phyloP scores from a whole-genome alignment of 371 early-diverging fungal genomes.

The Apophysomyces elegans region DNA sequence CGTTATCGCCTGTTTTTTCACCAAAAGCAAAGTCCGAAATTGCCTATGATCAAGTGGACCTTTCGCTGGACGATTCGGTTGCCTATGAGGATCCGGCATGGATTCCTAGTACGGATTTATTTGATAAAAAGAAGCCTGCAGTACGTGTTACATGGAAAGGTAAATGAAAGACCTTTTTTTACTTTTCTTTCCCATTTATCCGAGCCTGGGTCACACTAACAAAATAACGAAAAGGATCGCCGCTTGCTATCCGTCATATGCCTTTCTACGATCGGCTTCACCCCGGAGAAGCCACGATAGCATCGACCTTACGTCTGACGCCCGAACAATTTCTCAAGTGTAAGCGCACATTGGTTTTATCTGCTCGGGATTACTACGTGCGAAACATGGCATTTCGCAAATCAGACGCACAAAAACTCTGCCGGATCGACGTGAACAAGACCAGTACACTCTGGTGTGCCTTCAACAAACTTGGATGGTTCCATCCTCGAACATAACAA shows the following conservation, averaged over 20 bases:
- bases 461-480: conserved; percentile 41
- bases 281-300: conserved; percentile 58
- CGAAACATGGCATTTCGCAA: conserved; percentile 38
- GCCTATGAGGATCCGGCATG: conserved; percentile 4
- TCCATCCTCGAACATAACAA: conserved; percentile 7
- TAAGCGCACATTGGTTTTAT: conserved; percentile 37
- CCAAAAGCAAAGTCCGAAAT: background rate
- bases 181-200: conserved; percentile 3
- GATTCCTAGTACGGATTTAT: background rate
- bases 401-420: conserved; percentile 43
- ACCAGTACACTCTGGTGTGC: conserved; percentile 43
- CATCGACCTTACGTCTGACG: conserved; percentile 64
- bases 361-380: conserved; percentile 31
- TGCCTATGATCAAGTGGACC: conserved; percentile 7
- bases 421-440: conserved; percentile 44
- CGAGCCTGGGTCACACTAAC: background rate
- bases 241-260: conserved; percentile 46
- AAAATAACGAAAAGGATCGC: conserved; percentile 21
- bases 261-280: conserved; percentile 53
- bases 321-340: conserved; percentile 67
- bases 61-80: conserved; percentile 9
- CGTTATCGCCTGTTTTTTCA: background rate
- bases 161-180: conserved; percentile 4
- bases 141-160: conserved; percentile 11
- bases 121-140: conserved; percentile 3